Evolutionary conservation across 2,329 filamentous ascomycete species (phyloP), one percentile per base, ranked within the genome.

Genomic region (Hymenoscyphus albidus): DNA sequence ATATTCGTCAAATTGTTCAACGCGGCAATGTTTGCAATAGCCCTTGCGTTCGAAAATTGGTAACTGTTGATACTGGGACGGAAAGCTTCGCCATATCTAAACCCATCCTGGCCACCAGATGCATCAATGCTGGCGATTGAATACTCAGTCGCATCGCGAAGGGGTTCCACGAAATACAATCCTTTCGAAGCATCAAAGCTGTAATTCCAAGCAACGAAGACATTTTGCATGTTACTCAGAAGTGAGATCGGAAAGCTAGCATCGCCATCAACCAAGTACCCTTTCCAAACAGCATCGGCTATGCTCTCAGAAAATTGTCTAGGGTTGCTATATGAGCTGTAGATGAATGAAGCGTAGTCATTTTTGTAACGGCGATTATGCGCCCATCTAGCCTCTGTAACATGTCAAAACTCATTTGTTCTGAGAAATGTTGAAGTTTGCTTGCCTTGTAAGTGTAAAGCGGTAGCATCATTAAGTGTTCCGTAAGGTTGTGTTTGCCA

Each of bases 401-500:
- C 22, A 51, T 4, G 10, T 51, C 12, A 51, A 18, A 10, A 22
- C 7, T 51, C 7, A 10, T 10, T 51, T 51, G 7, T 12, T 27
- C n/a, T 51, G 5, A 12, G 18, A 3, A 27, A 22, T 12, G 13
- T 9, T 10, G 22, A 22, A 12, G 22, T 12, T 2, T 12, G 10
- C n/a, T 51, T 27, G 22, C 44, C 44, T 5, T 51, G 44, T 22
- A 51, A 10, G 10, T 51, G 44, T 22, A 51, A 27, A 51, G 44
- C 44, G 5, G 44, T 51, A 3, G 44, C 44, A 16, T 51, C 44
- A 27, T 51, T 51, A 9, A 51, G 9, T 4, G 44, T 6, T 3
- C 44, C 44, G n/a, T 51, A 51, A 12, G 44, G 44, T 51, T 51
- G 44, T 51, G 44, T 51, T 51, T 51, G 44, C 44, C 44, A 51